Evolutionary conservation across 2,329 filamentous ascomycete species (phyloP).

Genomic region (Penicillium sp.): DNA sequence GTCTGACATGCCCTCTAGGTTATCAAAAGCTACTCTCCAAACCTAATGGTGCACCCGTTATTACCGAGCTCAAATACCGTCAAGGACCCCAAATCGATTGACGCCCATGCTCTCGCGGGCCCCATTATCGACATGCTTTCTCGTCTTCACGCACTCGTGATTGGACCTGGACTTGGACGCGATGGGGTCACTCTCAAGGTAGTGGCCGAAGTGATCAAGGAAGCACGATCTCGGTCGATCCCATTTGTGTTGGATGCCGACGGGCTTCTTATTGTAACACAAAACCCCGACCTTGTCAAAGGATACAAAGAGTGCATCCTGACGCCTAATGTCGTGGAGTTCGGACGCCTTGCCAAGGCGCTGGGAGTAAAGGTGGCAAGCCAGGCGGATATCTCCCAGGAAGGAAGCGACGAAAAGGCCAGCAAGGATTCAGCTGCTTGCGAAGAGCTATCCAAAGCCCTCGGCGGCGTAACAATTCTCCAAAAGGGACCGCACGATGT

Average conservation of each 20-base stretch:
- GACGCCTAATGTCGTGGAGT: constrained; percentile 94
- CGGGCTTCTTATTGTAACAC: constrained; percentile 72
- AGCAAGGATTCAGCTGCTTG: constrained; percentile 56
- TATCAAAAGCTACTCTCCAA: constrained; percentile 96
- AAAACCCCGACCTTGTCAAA: constrained; percentile 66
- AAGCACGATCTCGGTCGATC: constrained; percentile 64
- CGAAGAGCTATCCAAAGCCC: constrained; percentile 63
- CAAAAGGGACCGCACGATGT: constrained; percentile 82
- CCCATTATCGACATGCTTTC: constrained; percentile 73
- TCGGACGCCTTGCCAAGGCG: constrained; percentile 71
- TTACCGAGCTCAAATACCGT: constrained; percentile 69
- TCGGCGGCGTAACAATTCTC: constrained; percentile 84
- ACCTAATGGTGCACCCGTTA: constrained; percentile 96
- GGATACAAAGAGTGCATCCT: constrained; percentile 81
- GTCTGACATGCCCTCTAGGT: constrained; percentile 46
- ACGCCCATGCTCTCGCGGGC: constrained; percentile 57
- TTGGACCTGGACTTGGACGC: constrained; percentile 85
- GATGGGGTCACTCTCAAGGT: constrained; percentile 88
- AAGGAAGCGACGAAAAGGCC: constrained; percentile 37
- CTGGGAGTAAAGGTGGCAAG: constrained; percentile 59
- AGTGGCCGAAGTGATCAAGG: constrained; percentile 69
- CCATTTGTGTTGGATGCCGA: constrained; percentile 91
- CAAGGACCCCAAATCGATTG: constrained; percentile 46
- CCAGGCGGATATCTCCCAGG: constrained; percentile 35
- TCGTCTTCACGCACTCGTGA: constrained; percentile 84